Percentiles rank a stretch among this genome's conserved stretches.
Evolutionary conservation across 192 early-diverging fungal genomes (phyloP).

Genomic region (Physocladia obscura): DNA sequence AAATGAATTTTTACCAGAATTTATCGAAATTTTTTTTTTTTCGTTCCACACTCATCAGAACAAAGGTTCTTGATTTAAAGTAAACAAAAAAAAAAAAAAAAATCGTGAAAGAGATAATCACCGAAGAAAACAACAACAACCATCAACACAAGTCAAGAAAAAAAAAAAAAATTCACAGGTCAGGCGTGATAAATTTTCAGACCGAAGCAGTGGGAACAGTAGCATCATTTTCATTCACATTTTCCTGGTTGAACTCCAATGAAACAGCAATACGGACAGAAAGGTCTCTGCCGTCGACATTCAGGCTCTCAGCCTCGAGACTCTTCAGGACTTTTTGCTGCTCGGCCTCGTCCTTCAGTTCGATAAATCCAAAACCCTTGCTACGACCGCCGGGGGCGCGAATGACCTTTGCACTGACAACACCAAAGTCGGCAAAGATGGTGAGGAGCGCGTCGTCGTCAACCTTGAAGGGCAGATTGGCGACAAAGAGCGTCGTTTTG

Average conservation of each 20-base stretch:
- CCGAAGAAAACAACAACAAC: conserved; percentile 10
- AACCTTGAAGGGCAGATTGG: conserved; percentile 60
- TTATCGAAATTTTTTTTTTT: too few species aligned
- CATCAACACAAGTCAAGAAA: not conserved
- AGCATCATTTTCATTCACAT: not conserved
- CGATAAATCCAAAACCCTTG: conserved; percentile 96
- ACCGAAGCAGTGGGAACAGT: not conserved
- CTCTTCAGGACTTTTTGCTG: conserved; percentile 72
- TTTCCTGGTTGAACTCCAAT: conserved; percentile 8
- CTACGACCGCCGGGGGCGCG: conserved; percentile 64
- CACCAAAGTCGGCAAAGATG: conserved; percentile 55
- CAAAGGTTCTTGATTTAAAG: too few species aligned
- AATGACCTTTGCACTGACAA: conserved; percentile 76
- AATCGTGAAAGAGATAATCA: not conserved
- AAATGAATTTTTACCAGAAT: too few species aligned
- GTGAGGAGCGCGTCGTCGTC: conserved; percentile 39
- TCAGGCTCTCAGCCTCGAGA: conserved; percentile 47
- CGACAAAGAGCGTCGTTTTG: conserved; percentile 57
- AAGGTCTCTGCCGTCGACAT: conserved; percentile 68
- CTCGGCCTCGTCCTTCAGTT: conserved; percentile 72
- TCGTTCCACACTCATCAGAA: too few species aligned
- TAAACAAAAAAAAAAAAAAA: conserved; percentile 2
- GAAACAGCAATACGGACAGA: conserved; percentile 59
- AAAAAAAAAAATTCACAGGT: not conserved
- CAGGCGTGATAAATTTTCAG: not conserved